phyloP scores from a whole-genome alignment of 2,329 filamentous ascomycete species.

The Cercospora nicotianae region DNA sequence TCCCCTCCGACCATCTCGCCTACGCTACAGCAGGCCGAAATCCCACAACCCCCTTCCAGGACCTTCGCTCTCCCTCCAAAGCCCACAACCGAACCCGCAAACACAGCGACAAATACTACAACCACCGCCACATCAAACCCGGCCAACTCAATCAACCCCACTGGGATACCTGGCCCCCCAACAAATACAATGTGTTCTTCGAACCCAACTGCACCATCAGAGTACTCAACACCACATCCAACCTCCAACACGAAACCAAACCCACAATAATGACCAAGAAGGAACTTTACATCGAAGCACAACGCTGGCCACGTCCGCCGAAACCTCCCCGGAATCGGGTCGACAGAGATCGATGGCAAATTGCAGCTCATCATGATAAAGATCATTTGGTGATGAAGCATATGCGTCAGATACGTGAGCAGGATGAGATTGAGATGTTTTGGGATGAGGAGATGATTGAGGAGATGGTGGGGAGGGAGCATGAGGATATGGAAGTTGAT shows the following conservation, averaged over 20 bases:
- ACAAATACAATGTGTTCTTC: not conserved
- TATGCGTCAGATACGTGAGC: not conserved
- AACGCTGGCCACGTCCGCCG: not conserved
- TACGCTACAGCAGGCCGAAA: conserved; percentile 17
- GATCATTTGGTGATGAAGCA: not conserved
- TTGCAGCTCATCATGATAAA: not conserved
- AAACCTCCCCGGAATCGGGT: not conserved
- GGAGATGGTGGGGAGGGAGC: not conserved
- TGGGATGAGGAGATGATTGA: not conserved
- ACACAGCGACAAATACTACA: conserved; percentile 19
- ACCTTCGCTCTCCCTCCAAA: conserved; percentile 24
- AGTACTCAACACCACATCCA: not conserved
- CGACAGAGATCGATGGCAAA: not conserved
- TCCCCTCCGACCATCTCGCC: not conserved
- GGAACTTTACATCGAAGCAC: conserved; percentile 2
- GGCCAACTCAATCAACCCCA: conserved; percentile 18
- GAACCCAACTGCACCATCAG: not conserved
- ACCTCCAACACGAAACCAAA: conserved; percentile 17
- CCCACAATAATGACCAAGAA: conserved; percentile 2
- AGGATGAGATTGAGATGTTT: not conserved
- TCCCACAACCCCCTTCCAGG: conserved; percentile 18
- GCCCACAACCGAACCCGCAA: conserved; percentile 17
- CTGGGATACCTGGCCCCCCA: not conserved
- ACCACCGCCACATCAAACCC: conserved; percentile 16
- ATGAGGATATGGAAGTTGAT: not conserved